These are phyloP conservation scores for Quercus mongolica DNA, from an alignment of 306 rosid genomes.

Conservation along the genomic window DNA sequence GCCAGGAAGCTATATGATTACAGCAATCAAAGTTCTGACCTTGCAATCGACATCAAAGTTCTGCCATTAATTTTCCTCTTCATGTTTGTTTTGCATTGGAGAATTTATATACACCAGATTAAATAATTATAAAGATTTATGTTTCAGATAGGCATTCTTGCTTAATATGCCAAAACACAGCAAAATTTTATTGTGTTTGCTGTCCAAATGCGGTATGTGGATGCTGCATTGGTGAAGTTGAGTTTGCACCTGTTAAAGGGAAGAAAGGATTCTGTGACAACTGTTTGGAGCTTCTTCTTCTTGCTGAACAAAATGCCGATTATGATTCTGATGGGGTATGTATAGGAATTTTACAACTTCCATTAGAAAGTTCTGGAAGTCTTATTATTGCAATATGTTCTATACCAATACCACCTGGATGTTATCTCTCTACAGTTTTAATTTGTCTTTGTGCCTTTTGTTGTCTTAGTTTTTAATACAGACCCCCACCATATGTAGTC, in stretches of 20 bases:
- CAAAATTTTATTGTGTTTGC: conserved; percentile 50
- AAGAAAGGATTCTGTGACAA: conserved; percentile 50
- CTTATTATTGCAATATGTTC: not conserved
- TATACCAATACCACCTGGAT: not conserved
- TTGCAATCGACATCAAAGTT: not conserved
- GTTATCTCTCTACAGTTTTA: not conserved
- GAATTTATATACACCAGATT: not conserved
- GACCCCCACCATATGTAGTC: not conserved
- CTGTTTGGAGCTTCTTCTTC: conserved; percentile 47
- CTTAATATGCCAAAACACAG: conserved; percentile 27
- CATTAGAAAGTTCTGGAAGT: not conserved
- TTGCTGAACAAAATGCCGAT: conserved; percentile 44
- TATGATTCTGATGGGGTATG: conserved; percentile 60
- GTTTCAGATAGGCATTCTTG: conserved; percentile 67
- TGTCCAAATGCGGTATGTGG: conserved; percentile 58
- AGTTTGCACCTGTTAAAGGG: conserved; percentile 32
- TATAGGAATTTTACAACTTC: conserved; percentile 1
- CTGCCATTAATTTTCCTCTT: not conserved
- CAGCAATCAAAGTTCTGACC: not conserved
- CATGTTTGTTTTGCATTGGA: not conserved
- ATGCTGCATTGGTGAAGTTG: conserved; percentile 28
- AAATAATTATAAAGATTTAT: not conserved
- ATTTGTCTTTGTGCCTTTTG: not conserved
- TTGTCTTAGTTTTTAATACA: not conserved
- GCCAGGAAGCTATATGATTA: not conserved